phyloP scores from a whole-genome alignment of 2,329 filamentous ascomycete species.

The Xylariaceae sp. region DNA sequence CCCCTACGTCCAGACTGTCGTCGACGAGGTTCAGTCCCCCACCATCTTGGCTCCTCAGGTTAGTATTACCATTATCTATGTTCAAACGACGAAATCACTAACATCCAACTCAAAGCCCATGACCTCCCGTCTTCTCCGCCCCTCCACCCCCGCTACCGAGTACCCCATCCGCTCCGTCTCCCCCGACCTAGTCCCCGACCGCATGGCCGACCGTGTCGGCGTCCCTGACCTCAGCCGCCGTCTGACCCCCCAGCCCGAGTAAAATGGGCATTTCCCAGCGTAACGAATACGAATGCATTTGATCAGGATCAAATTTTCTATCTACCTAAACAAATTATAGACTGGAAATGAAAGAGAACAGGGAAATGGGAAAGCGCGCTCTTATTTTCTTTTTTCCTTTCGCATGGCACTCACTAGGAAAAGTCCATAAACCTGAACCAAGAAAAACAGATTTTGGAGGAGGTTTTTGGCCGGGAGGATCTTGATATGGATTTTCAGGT shows the following conservation, averaged over 20 bases:
- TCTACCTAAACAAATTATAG: too few relatives aligned
- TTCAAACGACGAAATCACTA: background rate
- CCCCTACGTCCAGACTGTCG: slow-evolving; percentile 33
- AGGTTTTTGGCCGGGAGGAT: too few relatives aligned
- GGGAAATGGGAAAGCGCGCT: too few relatives aligned
- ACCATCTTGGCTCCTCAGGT: slow-evolving; percentile 47
- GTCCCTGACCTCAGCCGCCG: slow-evolving; percentile 39
- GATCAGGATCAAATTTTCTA: too few relatives aligned
- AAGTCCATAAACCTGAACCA: too few relatives aligned
- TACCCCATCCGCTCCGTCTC: slow-evolving; percentile 52
- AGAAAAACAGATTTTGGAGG: too few relatives aligned
- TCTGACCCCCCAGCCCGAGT: slow-evolving; percentile 32
- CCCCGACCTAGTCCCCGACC: slow-evolving; percentile 56
- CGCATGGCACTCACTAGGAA: too few relatives aligned
- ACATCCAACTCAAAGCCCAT: slow-evolving; percentile 35
- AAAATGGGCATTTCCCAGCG: background rate
- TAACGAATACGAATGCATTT: too few relatives aligned
- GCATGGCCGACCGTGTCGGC: slow-evolving; percentile 54
- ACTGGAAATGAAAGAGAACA: too few relatives aligned
- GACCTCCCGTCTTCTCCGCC: slow-evolving; percentile 50
- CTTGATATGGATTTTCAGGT: too few relatives aligned
- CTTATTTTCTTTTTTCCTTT: too few relatives aligned
- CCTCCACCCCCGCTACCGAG: slow-evolving; percentile 48
- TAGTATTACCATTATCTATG: background rate
- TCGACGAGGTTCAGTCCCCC: slow-evolving; percentile 39